A percentile compares a stretch with the other conserved stretches of the same genome.
Conservation (phyloP, 2,329 filamentous ascomycete genomes). For the Penicillium sp. region DNA sequence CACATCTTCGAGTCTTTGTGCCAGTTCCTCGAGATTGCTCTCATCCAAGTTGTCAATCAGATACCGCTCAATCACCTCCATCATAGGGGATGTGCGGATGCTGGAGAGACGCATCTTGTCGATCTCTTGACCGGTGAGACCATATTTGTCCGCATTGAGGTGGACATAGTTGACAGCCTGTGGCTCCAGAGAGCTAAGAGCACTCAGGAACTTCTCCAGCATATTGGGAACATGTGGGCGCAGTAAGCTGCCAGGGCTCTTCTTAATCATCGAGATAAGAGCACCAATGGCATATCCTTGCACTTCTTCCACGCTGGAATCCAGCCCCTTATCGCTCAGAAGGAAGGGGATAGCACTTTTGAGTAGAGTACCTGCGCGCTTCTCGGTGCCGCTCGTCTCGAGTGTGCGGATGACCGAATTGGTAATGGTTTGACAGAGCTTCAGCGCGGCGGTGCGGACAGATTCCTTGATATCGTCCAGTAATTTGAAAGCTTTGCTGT, state of each 20-base stretch:
- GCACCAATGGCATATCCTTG: conserved; percentile 79
- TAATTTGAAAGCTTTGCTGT: conserved; percentile 82
- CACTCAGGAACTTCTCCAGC: conserved; percentile 73
- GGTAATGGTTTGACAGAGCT: conserved; percentile 78
- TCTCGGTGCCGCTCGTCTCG: conserved; percentile 67
- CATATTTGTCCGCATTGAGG: conserved; percentile 78
- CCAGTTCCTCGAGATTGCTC: conserved; percentile 70
- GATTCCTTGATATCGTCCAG: conserved; percentile 94
- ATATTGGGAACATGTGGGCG: conserved; percentile 78
- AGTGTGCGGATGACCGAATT: conserved; percentile 82
- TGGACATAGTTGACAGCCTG: conserved; percentile 90
- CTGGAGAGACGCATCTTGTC: conserved; percentile 80
- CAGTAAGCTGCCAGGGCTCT: conserved; percentile 71
- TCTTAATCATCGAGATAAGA: conserved; percentile 85
- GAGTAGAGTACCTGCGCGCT: conserved; percentile 75
- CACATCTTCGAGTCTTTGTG: conserved; percentile 68
- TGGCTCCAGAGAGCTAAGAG: conserved; percentile 84
- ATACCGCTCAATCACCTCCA: conserved; percentile 86
- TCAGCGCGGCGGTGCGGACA: conserved; percentile 76
- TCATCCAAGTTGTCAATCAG: conserved; percentile 76
- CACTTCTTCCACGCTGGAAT: conserved; percentile 84
- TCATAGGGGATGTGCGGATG: conserved; percentile 83
- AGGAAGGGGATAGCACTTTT: conserved; percentile 86
- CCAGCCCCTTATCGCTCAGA: conserved; percentile 81
- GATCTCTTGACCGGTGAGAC: conserved; percentile 82